A percentile compares a stretch with the other conserved stretches of the same genome.
Conservation (phyloP, 192 early-diverging fungal genomes). For the Coemansia sp. region DNA sequence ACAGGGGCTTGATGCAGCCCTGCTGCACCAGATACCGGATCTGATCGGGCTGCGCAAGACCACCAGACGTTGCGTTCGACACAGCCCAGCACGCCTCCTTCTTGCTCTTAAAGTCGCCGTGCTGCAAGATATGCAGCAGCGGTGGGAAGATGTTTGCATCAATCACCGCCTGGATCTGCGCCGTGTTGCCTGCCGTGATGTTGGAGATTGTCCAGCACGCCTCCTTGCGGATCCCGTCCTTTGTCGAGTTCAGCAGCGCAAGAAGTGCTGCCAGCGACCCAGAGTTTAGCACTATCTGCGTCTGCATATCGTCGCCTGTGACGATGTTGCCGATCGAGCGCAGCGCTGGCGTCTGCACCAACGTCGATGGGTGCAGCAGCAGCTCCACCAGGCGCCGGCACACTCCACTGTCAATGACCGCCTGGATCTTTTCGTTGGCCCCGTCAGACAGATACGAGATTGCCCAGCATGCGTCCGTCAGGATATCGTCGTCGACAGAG, state of each 20-base stretch:
- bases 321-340: slow-evolving; percentile 99
- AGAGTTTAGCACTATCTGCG: slow-evolving; percentile 92
- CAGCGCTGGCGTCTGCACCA: slow-evolving; percentile 95
- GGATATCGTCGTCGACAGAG: slow-evolving; percentile 89
- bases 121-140: slow-evolving; percentile 79
- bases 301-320: slow-evolving; percentile 96
- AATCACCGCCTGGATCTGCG: slow-evolving; percentile 94
- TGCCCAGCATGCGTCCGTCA: slow-evolving; percentile 99
- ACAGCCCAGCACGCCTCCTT: slow-evolving; percentile 99
- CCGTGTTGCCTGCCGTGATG: slow-evolving; percentile 93
- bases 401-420: slow-evolving; percentile 94
- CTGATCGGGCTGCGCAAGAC: slow-evolving; percentile 86
- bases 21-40: slow-evolving; percentile 90
- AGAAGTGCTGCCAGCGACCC: slow-evolving; percentile 83
- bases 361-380: slow-evolving; percentile 80
- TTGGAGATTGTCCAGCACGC: slow-evolving; percentile 99
- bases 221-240: slow-evolving; percentile 97
- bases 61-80: slow-evolving; percentile 96
- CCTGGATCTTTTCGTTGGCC: slow-evolving; percentile 95
- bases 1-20: slow-evolving; percentile 93
- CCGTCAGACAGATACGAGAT: slow-evolving; percentile 99
- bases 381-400: slow-evolving; percentile 93
- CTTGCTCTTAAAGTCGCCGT: slow-evolving; percentile 97
- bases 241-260: slow-evolving; percentile 78
- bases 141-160: slow-evolving; percentile 93